Percentiles rank a stretch among this genome's conserved stretches.
phyloP scores from a whole-genome alignment of 1,284 basidiomycete genomes.

The Puccinia brachypodii region DNA sequence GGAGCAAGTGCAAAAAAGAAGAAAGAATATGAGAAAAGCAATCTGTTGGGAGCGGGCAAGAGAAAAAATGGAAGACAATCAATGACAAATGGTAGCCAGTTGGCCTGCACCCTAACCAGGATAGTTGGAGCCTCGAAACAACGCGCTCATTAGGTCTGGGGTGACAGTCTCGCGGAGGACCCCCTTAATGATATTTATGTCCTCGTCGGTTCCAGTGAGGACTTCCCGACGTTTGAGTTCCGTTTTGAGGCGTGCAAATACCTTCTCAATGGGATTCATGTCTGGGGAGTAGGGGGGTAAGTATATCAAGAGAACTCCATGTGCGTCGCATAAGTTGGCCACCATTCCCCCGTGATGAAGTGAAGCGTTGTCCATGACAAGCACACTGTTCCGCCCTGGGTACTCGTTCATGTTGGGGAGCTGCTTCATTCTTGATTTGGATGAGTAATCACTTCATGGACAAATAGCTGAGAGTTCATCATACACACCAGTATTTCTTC shows the following conservation, averaged over 20 bases:
- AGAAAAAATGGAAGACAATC: no score
- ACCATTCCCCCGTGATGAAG: not conserved
- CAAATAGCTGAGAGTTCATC: not conserved
- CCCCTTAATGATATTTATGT: not conserved
- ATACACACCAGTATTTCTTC: not conserved
- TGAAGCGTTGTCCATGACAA: constrained; percentile 11
- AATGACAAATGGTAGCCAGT: no score
- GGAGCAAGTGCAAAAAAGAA: no score
- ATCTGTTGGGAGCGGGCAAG: no score
- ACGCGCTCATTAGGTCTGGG: not conserved
- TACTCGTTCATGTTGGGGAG: not conserved
- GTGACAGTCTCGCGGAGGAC: not conserved
- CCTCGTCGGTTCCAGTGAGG: not conserved
- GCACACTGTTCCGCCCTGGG: not conserved
- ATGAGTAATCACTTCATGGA: not conserved
- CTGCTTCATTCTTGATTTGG: not conserved
- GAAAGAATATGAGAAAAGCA: no score
- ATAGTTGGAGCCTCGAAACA: not conserved
- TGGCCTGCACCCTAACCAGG: no score
- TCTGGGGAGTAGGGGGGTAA: not conserved
- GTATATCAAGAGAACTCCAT: not conserved
- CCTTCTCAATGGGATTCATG: constrained; percentile 12
- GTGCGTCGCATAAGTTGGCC: not conserved
- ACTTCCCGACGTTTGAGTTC: not conserved
- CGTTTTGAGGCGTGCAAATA: not conserved